Evolutionary conservation across 495 filamentous ascomycete genomes (phyloP), one percentile per base, ranked within the genome.

Genomic region (Delitschia confertaspora): DNA sequence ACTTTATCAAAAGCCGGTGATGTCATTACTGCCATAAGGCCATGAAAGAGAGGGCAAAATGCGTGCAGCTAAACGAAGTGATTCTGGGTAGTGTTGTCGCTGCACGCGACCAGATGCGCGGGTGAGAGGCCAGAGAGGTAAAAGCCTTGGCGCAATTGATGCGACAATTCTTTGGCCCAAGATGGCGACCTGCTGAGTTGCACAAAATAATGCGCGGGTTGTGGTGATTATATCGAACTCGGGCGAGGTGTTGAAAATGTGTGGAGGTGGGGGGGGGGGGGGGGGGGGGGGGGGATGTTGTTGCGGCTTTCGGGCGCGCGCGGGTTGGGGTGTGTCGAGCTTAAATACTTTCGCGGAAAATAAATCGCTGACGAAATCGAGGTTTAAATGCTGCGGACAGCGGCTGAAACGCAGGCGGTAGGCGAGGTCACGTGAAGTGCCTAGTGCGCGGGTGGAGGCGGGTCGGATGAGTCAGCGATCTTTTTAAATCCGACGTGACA

Each of bases 1-100:
- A 66, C 32, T 32, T 45, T 46, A 17, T 55, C 52, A 37, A 55
- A 36, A 20, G 52, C 42, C n/a, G 53, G 65, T 40, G 74, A 68
- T n/a, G 72, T 66, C 73, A 79, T 77, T 39, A 69, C 63, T 62
- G 68, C 66, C 69, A 75, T 66, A 44, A 20, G 53, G 38, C 53
- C 53, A 51, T 56, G 31, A 47, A 54, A 23, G 34, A 24, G 16
- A 6, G 55, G 44, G 44, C 38, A 37, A 39, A 38, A 17, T 8
- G 33, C 24, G 18, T 7, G n/a, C 26, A 13, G 26, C 26, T 29
- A 29, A 7, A 8, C 4, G 19, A 8, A 38, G 14, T 38, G 35
- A 8, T 20, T 5, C 5, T 19, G 35, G 11, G 23, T 5, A 27
- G 23, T 29, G n/a, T 38, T 38, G 17, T 38, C 30, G 16, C 35